Conservation (phyloP, 495 filamentous ascomycete genomes). For the Aspergillus nanangensis region DNA sequence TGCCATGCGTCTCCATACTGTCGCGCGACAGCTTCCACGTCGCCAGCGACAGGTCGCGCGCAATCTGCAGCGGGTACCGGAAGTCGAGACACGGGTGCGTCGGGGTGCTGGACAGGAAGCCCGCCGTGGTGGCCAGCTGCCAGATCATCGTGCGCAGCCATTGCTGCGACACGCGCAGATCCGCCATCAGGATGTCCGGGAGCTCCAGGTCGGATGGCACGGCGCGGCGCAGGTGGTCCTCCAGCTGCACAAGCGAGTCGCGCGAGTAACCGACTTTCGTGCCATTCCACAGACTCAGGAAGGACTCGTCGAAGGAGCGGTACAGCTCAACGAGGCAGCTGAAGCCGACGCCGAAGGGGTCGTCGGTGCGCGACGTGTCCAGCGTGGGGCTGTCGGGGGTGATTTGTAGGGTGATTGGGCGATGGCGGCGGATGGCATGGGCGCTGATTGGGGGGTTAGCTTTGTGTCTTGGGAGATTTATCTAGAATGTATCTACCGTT, state of each 20-base stretch:
- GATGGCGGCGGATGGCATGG: conserved; percentile 70
- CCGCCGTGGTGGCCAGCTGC: conserved; percentile 56
- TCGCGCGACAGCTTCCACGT: conserved; percentile 60
- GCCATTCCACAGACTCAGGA: conserved; percentile 72
- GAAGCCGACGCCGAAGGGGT: conserved; percentile 45
- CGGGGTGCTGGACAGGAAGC: conserved; percentile 48
- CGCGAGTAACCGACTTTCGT: conserved; percentile 52
- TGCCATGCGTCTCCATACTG: conserved; percentile 63
- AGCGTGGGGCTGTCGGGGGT: conserved; percentile 60
- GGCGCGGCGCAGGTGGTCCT: conserved; percentile 62
- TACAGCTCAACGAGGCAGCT: conserved; percentile 62
- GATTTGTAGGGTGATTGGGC: conserved; percentile 65
- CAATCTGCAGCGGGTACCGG: conserved; percentile 64
- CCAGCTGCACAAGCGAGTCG: conserved; percentile 54
- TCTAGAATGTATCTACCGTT: conserved; percentile 49
- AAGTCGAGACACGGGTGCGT: conserved; percentile 61
- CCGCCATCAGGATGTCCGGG: conserved; percentile 58
- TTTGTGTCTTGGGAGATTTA: too few species aligned
- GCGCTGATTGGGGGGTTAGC: too few species aligned
- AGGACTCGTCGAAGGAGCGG: conserved; percentile 66
- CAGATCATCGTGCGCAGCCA: conserved; percentile 75
- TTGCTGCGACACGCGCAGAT: conserved; percentile 65
- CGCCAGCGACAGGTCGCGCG: conserved; percentile 64
- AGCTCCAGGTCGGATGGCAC: conserved; percentile 58
- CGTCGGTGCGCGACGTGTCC: conserved; percentile 26